Percentiles rank a stretch among this genome's conserved stretches.
These are phyloP conservation scores for Heliamphora pulchella DNA, from an alignment of 179 eudicot genomes.

Conservation along the genomic window DNA sequence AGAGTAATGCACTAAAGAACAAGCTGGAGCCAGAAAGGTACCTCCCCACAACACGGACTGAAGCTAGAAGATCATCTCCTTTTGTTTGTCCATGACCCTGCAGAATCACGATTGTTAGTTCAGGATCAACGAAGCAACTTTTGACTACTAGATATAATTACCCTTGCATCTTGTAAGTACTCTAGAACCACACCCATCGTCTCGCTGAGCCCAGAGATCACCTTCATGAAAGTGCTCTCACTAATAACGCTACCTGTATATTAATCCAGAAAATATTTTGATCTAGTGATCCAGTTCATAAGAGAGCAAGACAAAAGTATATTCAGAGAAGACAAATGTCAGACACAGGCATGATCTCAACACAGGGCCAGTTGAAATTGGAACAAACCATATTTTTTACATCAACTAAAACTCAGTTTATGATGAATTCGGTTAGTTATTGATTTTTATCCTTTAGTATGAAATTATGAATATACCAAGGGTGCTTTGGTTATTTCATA, in stretches of 20 bases:
- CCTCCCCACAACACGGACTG: slow-evolving; percentile 86
- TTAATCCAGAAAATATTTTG: slow-evolving; percentile 12
- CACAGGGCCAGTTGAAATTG: neutral
- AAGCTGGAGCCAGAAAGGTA: slow-evolving; percentile 17
- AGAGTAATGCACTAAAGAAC: neutral
- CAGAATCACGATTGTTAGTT: slow-evolving; percentile 16
- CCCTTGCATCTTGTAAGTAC: slow-evolving; percentile 93
- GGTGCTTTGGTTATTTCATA: neutral
- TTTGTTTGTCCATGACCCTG: slow-evolving; percentile 76
- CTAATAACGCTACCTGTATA: slow-evolving; percentile 39
- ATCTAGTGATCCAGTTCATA: neutral
- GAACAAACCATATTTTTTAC: neutral
- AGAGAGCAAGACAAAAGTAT: neutral
- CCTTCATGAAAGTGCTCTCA: slow-evolving; percentile 55
- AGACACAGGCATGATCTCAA: neutral
- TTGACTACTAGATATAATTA: slow-evolving; percentile 15
- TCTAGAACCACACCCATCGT: slow-evolving; percentile 70
- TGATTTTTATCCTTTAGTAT: neutral
- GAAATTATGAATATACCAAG: too few relatives aligned
- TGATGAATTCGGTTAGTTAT: neutral
- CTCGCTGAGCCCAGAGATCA: slow-evolving; percentile 78
- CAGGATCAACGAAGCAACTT: neutral
- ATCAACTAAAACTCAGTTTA: neutral
- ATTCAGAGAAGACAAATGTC: neutral
- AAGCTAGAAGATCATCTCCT: slow-evolving; percentile 93